Percentiles rank a stretch among this genome's conserved stretches.
These are phyloP conservation scores for Breynia disticha DNA, from an alignment of 441 rosid species.

Conservation along the genomic window DNA sequence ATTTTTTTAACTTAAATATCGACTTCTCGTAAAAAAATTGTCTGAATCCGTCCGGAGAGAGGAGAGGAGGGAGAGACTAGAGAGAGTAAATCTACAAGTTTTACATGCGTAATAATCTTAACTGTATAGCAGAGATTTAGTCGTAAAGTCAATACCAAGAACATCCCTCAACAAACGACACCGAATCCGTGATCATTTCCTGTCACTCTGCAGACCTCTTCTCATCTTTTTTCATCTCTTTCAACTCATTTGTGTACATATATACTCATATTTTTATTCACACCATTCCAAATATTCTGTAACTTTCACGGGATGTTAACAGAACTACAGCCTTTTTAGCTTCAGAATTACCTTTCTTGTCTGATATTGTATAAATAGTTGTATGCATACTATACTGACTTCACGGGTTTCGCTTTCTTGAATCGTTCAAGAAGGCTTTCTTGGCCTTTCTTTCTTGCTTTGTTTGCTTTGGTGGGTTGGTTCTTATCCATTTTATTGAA, in stretches of 20 bases:
- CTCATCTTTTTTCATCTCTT: background rate
- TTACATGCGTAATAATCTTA: background rate
- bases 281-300: constrained; percentile 18
- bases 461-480: background rate
- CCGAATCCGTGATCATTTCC: constrained; percentile 49
- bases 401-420: constrained; percentile 21
- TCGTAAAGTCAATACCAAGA: constrained; percentile 15
- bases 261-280: constrained; percentile 3
- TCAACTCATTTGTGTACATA: background rate
- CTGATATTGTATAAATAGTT: background rate
- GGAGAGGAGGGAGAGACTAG: too few species aligned
- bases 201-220: constrained; percentile 11
- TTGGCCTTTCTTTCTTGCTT: constrained; percentile 7
- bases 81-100: too few species aligned
- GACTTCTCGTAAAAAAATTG: too few species aligned
- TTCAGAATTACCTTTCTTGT: background rate
- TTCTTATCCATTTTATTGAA: constrained; percentile 13
- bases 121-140: background rate
- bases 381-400: constrained; percentile 14
- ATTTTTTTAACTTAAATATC: too few species aligned
- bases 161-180: constrained; percentile 32
- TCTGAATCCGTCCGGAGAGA: too few species aligned
- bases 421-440: constrained; percentile 6
- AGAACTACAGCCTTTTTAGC: constrained; percentile 12
- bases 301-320: constrained; percentile 27